Evolutionary conservation across 371 early-diverging fungal genomes (phyloP), one percentile per base, ranked within the genome.

Genomic region (Gilbertella persicaria): DNA sequence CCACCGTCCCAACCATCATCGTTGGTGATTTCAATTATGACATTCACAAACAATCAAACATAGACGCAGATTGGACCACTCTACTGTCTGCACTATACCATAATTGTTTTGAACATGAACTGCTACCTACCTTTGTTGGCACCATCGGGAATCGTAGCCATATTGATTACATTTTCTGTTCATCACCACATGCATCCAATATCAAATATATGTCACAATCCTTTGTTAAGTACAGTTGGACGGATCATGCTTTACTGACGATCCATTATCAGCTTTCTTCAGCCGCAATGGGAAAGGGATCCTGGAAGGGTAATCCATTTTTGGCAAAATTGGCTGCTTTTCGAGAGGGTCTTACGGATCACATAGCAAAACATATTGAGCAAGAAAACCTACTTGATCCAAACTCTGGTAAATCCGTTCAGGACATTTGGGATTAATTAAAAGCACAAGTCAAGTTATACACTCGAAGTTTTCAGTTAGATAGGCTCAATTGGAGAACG

Each of bases 391-490:
- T 33, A 13, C 33, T 33, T 33, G 33, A 33, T 13, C 33, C 33
- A 10, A 8, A 33, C 33, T 17, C 9, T 5, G 14, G n/a, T 7
- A 10, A 28, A n/a, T 5, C 33, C 2, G 10, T 13, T 12, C 33
- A 33, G 33, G 13, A 8, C 2, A 33, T 33, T 33, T 49, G 49
- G n/a, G 49, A 49, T 23, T 1, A 13, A 12, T 14, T 49, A 9
- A 24, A 45, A 33, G 23, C 51, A 33, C n/a, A 60, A 56, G 20
- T 23, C 23, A 24, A 42, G 14, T 2, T 10, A 4, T 42, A 21
- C 25, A 42, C 23, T 23, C 21, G 13, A 21, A 5, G 10, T 1
- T 42, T 42, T 12, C 43, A 42, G 13, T 14, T 42, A 1, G 43
- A 42, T 23, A 17, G 24, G 7, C 3, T 16, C 3, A n/a, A 13